A percentile compares a stretch with the other conserved stretches of the same genome.
These are phyloP conservation scores for Mycena albidolilacea DNA, from an alignment of 768 basidiomycete species.

Conservation along the genomic window DNA sequence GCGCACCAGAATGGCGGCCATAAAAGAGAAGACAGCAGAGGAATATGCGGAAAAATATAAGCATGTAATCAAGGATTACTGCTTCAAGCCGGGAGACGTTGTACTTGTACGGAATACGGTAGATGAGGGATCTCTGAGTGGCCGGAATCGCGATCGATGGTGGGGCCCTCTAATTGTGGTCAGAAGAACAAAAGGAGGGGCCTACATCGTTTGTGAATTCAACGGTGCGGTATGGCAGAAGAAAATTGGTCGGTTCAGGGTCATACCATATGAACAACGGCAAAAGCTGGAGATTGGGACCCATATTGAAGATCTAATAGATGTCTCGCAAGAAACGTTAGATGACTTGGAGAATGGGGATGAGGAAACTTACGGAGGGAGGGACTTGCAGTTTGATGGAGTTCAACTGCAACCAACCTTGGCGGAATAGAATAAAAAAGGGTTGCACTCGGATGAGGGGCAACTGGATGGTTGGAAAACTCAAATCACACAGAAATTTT, in stretches of 20 bases:
- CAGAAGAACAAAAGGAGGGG: slow-evolving; percentile 22
- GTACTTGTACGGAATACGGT: slow-evolving; percentile 41
- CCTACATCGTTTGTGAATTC: slow-evolving; percentile 30
- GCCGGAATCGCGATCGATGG: slow-evolving; percentile 40
- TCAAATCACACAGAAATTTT: neutral
- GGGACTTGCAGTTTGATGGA: slow-evolving; percentile 28
- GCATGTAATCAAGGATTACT: slow-evolving; percentile 29
- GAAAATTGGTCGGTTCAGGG: slow-evolving; percentile 29
- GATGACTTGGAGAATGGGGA: slow-evolving; percentile 12
- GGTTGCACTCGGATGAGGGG: neutral
- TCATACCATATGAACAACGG: slow-evolving; percentile 26
- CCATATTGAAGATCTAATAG: slow-evolving; percentile 22
- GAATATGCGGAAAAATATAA: slow-evolving; percentile 42
- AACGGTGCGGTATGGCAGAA: slow-evolving; percentile 30
- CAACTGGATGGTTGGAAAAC: too few relatives aligned
- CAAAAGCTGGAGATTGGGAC: slow-evolving; percentile 11
- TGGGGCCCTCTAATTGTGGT: slow-evolving; percentile 45
- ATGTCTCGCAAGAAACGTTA: neutral
- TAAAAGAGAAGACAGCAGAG: slow-evolving; percentile 32
- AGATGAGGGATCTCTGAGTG: slow-evolving; percentile 40
- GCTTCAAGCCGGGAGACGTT: slow-evolving; percentile 41
- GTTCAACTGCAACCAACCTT: neutral
- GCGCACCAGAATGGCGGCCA: slow-evolving; percentile 11
- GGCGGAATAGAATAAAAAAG: neutral
- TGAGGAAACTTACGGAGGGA: slow-evolving; percentile 17